These are phyloP conservation scores for Tagetes patula DNA, from an alignment of 129 eudicot genomes.

Conservation along the genomic window DNA sequence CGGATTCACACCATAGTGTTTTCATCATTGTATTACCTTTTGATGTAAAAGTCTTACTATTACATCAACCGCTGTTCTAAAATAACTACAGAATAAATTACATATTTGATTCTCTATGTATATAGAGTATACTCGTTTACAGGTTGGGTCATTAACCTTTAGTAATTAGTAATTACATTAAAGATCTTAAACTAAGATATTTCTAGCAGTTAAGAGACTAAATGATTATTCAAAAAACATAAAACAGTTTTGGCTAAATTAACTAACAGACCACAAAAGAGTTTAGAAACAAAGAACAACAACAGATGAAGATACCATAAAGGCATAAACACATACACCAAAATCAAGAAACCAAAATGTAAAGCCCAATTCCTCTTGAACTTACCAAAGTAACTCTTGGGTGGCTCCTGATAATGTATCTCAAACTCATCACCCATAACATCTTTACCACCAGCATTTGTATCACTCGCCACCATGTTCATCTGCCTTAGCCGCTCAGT, in stretches of 20 bases:
- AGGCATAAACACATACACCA: conserved; percentile 34
- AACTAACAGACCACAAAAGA: neutral
- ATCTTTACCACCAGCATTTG: conserved; percentile 18
- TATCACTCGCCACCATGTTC: conserved; percentile 17
- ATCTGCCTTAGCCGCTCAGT: conserved; percentile 52
- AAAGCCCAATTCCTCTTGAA: conserved; percentile 46
- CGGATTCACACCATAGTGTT: too few species aligned
- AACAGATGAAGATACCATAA: conserved; percentile 73
- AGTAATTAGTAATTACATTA: too few species aligned
- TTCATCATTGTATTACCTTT: too few species aligned
- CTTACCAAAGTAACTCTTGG: conserved; percentile 74
- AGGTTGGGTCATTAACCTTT: too few species aligned
- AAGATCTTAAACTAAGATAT: too few species aligned
- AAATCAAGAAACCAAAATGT: conserved; percentile 43
- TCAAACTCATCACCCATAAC: conserved; percentile 56
- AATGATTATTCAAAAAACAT: neutral
- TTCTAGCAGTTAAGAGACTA: neutral
- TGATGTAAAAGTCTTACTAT: too few species aligned
- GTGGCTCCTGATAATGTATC: conserved; percentile 83
- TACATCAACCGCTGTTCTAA: too few species aligned
- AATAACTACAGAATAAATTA: too few species aligned
- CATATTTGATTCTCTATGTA: too few species aligned
- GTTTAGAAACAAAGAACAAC: conserved; percentile 58
- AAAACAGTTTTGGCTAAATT: neutral
- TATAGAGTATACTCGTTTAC: too few species aligned